phyloP scores from a whole-genome alignment of 768 basidiomycete genomes.

The Lentinula edodes region DNA sequence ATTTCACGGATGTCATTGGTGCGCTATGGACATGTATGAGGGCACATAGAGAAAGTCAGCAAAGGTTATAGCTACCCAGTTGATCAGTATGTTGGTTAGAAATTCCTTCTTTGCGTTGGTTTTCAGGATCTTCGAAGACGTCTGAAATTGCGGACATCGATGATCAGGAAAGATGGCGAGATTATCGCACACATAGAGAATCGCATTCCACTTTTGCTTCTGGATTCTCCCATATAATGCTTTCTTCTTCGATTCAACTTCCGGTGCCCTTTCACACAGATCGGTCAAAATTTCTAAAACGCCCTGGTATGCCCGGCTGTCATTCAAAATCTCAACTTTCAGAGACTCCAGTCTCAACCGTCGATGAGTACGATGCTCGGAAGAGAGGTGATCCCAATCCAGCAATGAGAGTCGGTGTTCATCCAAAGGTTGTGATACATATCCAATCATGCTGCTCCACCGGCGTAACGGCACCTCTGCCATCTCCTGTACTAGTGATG shows the following conservation, averaged over 20 bases:
- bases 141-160: not conserved
- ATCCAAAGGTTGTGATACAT: not conserved
- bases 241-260: not conserved
- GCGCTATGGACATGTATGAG: not conserved
- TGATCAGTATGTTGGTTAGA: not conserved
- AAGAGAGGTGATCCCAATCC: not conserved
- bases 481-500: not conserved
- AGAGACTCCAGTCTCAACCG: not conserved
- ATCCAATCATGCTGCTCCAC: not conserved
- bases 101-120: too few relatives aligned
- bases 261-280: not conserved
- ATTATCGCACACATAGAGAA: constrained; percentile 1
- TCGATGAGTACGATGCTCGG: not conserved
- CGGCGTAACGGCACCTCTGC: not conserved
- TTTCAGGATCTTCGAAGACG: not conserved
- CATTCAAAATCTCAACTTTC: not conserved
- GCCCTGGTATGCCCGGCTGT: not conserved
- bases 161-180: not conserved
- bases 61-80: not conserved
- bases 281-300: not conserved
- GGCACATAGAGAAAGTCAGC: not conserved
- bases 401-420: not conserved
- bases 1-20: not conserved
- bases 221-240: not conserved
- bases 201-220: not conserved